Percentiles rank a stretch among this genome's conserved stretches.
These are phyloP conservation scores for Monosporozyma servazzii DNA, from an alignment of 805 yeast species.

Conservation along the genomic window DNA sequence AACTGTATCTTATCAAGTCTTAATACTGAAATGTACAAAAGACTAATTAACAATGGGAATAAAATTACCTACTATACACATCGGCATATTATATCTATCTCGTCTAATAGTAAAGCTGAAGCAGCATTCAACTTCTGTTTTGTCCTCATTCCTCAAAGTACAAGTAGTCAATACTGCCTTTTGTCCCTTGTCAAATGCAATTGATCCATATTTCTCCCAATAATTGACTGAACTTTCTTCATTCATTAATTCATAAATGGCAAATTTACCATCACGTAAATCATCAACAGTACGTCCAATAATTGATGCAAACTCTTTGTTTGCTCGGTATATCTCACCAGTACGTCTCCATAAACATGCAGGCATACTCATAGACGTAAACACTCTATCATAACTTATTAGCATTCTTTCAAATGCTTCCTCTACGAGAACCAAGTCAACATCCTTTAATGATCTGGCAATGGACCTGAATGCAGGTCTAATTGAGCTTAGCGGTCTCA, in stretches of 20 bases:
- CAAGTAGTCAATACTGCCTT: conserved; percentile 92
- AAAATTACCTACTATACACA: conserved; percentile 92
- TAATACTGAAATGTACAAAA: no score
- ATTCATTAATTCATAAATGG: conserved; percentile 88
- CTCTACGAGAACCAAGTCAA: conserved; percentile 84
- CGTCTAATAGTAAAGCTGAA: conserved; percentile 89
- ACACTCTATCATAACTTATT: conserved; percentile 86
- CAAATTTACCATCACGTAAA: conserved; percentile 80
- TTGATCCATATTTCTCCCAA: conserved; percentile 96
- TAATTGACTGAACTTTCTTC: conserved; percentile 94
- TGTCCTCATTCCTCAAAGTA: conserved; percentile 56
- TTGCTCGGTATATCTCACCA: conserved; percentile 91
- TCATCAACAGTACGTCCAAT: conserved; percentile 88
- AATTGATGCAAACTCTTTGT: conserved; percentile 88
- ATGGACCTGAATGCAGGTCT: conserved; percentile 91
- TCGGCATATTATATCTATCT: conserved; percentile 88
- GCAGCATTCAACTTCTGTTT: conserved; percentile 61
- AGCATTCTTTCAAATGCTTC: conserved; percentile 92
- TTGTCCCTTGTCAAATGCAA: conserved; percentile 92
- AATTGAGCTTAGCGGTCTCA: conserved; percentile 76
- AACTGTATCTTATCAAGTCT: no score
- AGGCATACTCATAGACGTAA: conserved; percentile 95
- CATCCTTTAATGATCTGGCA: conserved; percentile 81
- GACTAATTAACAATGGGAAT: conserved; percentile 42
- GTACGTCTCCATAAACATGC: conserved; percentile 97